A percentile compares a stretch with the other conserved stretches of the same genome.
phyloP scores from a whole-genome alignment of 2,329 filamentous ascomycete genomes.

The Cladosporium cucumerinum region DNA sequence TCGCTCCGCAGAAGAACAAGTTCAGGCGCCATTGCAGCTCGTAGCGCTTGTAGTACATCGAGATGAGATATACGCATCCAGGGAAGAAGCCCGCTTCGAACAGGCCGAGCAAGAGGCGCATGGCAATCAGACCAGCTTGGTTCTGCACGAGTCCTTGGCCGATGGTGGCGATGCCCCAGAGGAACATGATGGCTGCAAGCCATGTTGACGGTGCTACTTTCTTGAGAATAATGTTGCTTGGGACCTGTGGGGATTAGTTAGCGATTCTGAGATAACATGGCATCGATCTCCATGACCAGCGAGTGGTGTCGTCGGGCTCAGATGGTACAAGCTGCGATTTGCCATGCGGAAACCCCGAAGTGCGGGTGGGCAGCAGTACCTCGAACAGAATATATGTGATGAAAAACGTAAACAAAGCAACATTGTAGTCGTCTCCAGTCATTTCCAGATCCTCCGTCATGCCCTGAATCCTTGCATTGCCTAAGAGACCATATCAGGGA shows the following conservation, averaged over 20 bases:
- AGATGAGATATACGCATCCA: conserved; percentile 33
- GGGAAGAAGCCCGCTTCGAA: conserved; percentile 36
- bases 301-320: background rate
- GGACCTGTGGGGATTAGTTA: conserved; percentile 24
- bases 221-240: conserved; percentile 23
- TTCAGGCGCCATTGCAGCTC: conserved; percentile 42
- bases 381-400: conserved; percentile 28
- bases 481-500: conserved; percentile 14
- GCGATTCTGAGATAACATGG: background rate
- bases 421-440: conserved; percentile 37
- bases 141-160: conserved; percentile 34
- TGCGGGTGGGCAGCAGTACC: conserved; percentile 25
- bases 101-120: conserved; percentile 34
- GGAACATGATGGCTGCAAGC: conserved; percentile 37
- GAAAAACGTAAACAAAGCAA: conserved; percentile 40
- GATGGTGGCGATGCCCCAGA: conserved; percentile 39
- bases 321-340: background rate
- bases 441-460: conserved; percentile 39
- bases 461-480: conserved; percentile 42
- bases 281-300: background rate
- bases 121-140: conserved; percentile 31
- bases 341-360: background rate
- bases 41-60: conserved; percentile 43
- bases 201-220: conserved; percentile 36
- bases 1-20: conserved; percentile 41